phyloP scores from a whole-genome alignment of 164 flowering plant genomes.

The Paratinospora sagittata region DNA sequence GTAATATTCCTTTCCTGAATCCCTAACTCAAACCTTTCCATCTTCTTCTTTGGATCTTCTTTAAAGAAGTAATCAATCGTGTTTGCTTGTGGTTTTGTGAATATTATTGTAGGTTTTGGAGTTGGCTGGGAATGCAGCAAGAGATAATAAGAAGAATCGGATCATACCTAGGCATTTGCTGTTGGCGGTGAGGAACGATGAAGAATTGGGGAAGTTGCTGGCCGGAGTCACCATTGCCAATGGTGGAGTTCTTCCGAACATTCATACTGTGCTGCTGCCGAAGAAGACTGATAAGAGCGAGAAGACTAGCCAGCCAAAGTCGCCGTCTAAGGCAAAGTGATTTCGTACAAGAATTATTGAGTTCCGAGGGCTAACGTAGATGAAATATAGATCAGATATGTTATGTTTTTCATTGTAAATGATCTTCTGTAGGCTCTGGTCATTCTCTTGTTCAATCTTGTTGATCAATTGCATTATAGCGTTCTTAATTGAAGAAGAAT shows the following conservation, averaged over 20 bases:
- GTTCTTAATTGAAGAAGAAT: no score
- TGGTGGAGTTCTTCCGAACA: slow-evolving; percentile 18
- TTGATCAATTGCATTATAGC: no score
- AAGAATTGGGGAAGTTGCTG: slow-evolving; percentile 13
- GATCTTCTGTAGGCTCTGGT: no score
- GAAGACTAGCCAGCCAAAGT: background rate
- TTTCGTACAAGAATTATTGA: background rate
- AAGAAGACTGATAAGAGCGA: slow-evolving; percentile 11
- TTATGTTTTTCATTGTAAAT: no score
- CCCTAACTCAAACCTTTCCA: no score
- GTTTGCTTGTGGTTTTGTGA: background rate
- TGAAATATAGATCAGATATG: no score
- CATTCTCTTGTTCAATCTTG: no score
- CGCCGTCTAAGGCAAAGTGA: background rate
- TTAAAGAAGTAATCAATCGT: background rate
- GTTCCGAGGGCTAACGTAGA: no score
- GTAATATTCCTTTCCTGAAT: no score
- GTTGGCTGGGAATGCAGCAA: slow-evolving; percentile 18
- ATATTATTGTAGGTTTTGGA: slow-evolving; percentile 12
- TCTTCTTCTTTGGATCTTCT: background rate
- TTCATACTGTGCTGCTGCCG: slow-evolving; percentile 16
- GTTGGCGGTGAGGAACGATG: no score
- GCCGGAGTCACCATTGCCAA: slow-evolving; percentile 14
- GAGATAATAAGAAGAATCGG: slow-evolving; percentile 13
- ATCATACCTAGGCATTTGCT: slow-evolving; percentile 13